Evolutionary conservation across 2,329 filamentous ascomycete genomes (phyloP).

Genomic region (Hymenotorrendiella dingleyae): DNA sequence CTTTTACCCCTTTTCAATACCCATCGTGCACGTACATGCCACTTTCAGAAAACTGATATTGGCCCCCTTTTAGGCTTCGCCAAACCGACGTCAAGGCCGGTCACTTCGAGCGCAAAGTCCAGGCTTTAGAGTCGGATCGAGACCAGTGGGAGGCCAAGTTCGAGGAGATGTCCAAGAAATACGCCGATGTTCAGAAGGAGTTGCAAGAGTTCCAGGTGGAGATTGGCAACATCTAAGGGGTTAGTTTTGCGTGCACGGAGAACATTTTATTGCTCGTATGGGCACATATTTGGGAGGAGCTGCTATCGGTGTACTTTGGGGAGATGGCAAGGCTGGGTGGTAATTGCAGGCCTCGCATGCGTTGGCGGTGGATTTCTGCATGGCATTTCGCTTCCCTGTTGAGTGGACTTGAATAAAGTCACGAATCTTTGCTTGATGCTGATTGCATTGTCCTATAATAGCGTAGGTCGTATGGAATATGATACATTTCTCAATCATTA

Average conservation of each 20-base stretch:
- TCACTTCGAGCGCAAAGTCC: slow-evolving; percentile 98
- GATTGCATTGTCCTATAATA: too few relatives aligned
- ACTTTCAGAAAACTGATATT: neutral
- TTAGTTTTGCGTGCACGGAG: too few relatives aligned
- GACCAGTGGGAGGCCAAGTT: slow-evolving; percentile 97
- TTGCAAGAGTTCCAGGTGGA: slow-evolving; percentile 84
- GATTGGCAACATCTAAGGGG: slow-evolving; percentile 81
- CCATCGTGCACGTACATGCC: too few relatives aligned
- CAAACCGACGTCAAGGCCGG: slow-evolving; percentile 99
- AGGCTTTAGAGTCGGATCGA: slow-evolving; percentile 85
- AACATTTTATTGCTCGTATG: too few relatives aligned
- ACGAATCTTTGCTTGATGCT: slow-evolving; percentile 15
- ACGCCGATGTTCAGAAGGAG: slow-evolving; percentile 77
- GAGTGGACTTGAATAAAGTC: slow-evolving; percentile 20
- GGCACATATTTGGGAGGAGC: slow-evolving; percentile 9
- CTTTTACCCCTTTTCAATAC: slow-evolving; percentile 3
- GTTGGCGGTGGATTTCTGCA: slow-evolving; percentile 24
- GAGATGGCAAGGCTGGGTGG: slow-evolving; percentile 14
- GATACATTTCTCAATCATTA: slow-evolving; percentile 18
- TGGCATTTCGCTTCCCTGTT: slow-evolving; percentile 21
- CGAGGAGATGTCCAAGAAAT: slow-evolving; percentile 94
- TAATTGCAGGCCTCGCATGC: slow-evolving; percentile 23
- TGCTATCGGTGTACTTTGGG: slow-evolving; percentile 13
- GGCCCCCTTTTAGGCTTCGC: slow-evolving; percentile 62
- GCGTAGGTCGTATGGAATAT: slow-evolving; percentile 11